Conservation (phyloP, 768 basidiomycete species). For the Rhizopogon sp. region DNA sequence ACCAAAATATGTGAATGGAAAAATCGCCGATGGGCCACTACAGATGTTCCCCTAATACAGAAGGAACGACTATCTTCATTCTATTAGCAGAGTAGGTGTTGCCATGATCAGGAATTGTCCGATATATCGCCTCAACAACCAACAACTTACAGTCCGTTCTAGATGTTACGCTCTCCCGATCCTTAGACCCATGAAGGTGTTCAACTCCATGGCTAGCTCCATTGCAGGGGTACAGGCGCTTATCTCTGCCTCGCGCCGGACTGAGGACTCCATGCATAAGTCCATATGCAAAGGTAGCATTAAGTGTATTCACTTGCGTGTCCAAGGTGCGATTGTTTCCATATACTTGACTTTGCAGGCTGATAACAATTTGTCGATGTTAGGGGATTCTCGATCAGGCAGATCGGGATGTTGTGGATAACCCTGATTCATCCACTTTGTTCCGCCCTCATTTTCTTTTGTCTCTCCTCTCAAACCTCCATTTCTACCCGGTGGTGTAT, state of each 20-base stretch:
- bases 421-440: too few species aligned
- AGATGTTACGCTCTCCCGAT: neutral
- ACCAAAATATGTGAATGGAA: too few species aligned
- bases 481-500: too few species aligned
- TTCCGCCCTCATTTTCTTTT: too few species aligned
- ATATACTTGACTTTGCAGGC: accelerated
- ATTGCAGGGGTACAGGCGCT: neutral
- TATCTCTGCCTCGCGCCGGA: too few species aligned
- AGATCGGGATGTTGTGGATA: neutral
- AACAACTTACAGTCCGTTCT: neutral
- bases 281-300: neutral
- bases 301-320: neutral
- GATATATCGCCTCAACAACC: too few species aligned
- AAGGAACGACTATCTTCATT: too few species aligned
- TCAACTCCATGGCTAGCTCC: neutral
- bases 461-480: too few species aligned
- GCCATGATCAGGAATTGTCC: neutral
- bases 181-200: neutral
- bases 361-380: neutral
- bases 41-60: too few species aligned
- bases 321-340: neutral
- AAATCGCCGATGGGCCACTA: neutral
- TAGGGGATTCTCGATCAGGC: neutral
- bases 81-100: too few species aligned
- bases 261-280: too few species aligned